Evolutionary conservation across 2,329 filamentous ascomycete species (phyloP), one percentile per base, ranked within the genome.

Genomic region (Aspergillus glaucus): DNA sequence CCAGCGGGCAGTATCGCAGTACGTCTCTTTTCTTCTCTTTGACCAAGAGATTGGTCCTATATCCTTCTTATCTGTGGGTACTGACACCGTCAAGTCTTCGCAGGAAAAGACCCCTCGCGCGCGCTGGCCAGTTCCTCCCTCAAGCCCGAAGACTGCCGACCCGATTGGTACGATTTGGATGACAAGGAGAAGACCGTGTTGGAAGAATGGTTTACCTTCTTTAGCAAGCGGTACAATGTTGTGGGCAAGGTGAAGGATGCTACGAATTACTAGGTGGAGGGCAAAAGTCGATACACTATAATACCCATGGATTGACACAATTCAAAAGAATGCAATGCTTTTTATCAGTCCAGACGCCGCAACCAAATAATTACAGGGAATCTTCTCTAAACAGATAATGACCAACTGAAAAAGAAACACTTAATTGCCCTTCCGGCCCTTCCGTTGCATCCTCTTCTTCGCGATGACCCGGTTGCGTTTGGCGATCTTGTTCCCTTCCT

Each of bases 221-320:
- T 98, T 72, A 88, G 86, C 58, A 98, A 97, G 76, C 80, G 93
- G 50, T 98, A 98, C 74, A 97, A 95, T 62, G 80, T 97, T 46
- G 71, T 75, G 37, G 73, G 73, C 40, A 73, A 72, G 60, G 71
- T 75, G 7, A 57, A 68, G 54, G 67, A 63, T 44, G 68, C 67
- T 15, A 64, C 59, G 39, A 71, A 70, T 53, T 61, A 60, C 41
- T 69, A 51, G 57, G 26, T 28, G n/a, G 17, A 44, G 30, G 42
- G 43, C 10, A 26, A 32, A 28, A 15, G 14, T 4, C 8, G 22
- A 36, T 19, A 9, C 17, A 39, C 15, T n/a, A 22, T 15, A 21
- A 26, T 12, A 39, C 10, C 32, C 32, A 39, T 24, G 21, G 32
- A 26, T 10, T 19, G 21, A 47, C 28, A 43, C 45, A 26, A 40